These are phyloP conservation scores for Fennellomyces sp. DNA, from an alignment of 371 early-diverging fungal species.

Conservation along the genomic window DNA sequence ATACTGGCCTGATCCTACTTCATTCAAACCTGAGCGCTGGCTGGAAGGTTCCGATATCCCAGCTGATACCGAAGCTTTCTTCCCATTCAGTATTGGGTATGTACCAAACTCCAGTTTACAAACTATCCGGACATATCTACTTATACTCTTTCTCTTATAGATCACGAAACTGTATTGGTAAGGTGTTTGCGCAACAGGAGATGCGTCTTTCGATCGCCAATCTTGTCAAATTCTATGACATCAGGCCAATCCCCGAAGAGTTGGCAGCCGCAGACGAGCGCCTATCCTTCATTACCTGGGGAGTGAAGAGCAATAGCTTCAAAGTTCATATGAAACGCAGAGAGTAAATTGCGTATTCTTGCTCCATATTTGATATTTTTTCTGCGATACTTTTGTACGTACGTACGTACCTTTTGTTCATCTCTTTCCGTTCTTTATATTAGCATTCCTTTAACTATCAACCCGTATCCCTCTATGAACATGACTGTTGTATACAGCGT, in stretches of 20 bases:
- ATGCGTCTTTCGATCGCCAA: constrained; percentile 43
- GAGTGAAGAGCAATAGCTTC: constrained; percentile 29
- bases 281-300: constrained; percentile 29
- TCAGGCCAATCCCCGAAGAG: constrained; percentile 27
- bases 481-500: too few species aligned
- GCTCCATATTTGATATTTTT: too few species aligned
- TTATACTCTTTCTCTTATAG: constrained; percentile 13
- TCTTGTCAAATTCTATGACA: constrained; percentile 34
- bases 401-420: too few species aligned
- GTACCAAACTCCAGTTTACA: constrained; percentile 2
- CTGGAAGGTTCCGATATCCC: constrained; percentile 8
- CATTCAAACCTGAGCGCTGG: constrained; percentile 44
- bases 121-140: not conserved
- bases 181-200: constrained; percentile 52
- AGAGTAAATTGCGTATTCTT: too few species aligned
- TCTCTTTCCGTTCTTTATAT: too few species aligned
- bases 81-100: constrained; percentile 47
- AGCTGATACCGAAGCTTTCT: constrained; percentile 32
- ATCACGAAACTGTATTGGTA: constrained; percentile 55
- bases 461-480: too few species aligned
- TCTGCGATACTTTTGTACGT: too few species aligned
- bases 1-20: constrained; percentile 27
- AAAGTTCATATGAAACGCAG: constrained; percentile 22
- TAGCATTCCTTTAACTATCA: too few species aligned
- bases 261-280: constrained; percentile 23